phyloP scores from a whole-genome alignment of 2,329 filamentous ascomycete species.

The Venturia carpophila region DNA sequence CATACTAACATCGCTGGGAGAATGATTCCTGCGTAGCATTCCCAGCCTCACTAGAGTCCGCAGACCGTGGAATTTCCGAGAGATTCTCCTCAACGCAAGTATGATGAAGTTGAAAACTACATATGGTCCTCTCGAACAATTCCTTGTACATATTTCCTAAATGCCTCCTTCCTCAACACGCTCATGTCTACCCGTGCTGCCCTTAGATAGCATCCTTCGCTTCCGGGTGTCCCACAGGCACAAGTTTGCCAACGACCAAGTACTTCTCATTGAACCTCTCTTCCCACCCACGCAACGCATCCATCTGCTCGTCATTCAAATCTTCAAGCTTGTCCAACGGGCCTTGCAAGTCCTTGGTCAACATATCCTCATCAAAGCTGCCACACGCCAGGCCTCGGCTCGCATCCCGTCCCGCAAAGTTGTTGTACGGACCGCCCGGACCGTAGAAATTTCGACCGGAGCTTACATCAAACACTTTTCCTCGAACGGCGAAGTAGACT shows the following conservation, averaged over 20 bases:
- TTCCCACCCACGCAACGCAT: constrained; percentile 84
- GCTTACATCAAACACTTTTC: constrained; percentile 84
- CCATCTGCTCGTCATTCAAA: constrained; percentile 66
- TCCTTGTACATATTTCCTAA: too few species aligned
- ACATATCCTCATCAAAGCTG: constrained; percentile 91
- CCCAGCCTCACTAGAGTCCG: too few species aligned
- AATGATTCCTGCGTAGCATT: too few species aligned
- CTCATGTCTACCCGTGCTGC: too few species aligned
- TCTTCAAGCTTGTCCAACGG: constrained; percentile 71
- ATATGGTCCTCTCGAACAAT: too few species aligned
- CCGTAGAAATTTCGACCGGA: constrained; percentile 90
- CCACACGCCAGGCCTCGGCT: constrained; percentile 79
- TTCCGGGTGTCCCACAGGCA: constrained; percentile 53
- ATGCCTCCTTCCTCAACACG: too few species aligned
- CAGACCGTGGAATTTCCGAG: too few species aligned
- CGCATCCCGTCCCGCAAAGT: constrained; percentile 91
- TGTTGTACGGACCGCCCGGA: constrained; percentile 87
- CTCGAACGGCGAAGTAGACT: constrained; percentile 86
- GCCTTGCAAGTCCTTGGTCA: constrained; percentile 81
- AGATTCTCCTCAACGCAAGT: too few species aligned
- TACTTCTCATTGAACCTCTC: constrained; percentile 92
- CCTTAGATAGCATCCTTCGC: constrained; percentile 34
- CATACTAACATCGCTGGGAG: too few species aligned
- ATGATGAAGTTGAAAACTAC: too few species aligned
- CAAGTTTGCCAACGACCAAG: constrained; percentile 80